Conservation (phyloP, 2,329 filamentous ascomycete genomes). For the Tolypocladium ovalisporum region DNA sequence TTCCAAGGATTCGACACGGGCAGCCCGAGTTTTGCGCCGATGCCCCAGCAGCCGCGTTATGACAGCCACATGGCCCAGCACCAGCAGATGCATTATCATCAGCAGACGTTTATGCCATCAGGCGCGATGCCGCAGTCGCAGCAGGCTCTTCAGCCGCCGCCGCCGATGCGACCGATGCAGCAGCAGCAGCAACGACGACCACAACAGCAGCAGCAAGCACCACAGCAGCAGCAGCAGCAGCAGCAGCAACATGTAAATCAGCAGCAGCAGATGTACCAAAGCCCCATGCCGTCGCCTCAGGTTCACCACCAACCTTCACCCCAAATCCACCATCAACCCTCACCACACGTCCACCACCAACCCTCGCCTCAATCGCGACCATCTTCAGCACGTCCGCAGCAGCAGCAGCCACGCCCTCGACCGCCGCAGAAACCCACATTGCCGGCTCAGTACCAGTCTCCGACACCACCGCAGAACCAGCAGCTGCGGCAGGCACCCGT, state of each 20-base stretch:
- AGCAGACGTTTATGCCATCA: neutral
- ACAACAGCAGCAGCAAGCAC: neutral
- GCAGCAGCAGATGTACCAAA: conserved; percentile 5
- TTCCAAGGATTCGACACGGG: conserved; percentile 1
- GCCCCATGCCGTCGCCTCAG: conserved; percentile 5
- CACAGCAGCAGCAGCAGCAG: neutral
- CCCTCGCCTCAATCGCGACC: conserved; percentile 6
- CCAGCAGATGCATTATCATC: neutral
- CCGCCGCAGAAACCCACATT: conserved; percentile 21
- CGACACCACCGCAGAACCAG: conserved; percentile 7
- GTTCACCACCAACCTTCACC: conserved; percentile 11
- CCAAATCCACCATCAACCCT: neutral
- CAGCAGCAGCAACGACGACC: neutral
- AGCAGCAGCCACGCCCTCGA: conserved; percentile 16
- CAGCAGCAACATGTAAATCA: neutral
- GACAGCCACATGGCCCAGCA: neutral
- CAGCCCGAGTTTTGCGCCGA: conserved; percentile 9
- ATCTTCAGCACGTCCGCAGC: conserved; percentile 10
- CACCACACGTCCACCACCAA: conserved; percentile 4
- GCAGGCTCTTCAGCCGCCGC: neutral
- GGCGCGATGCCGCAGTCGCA: neutral
- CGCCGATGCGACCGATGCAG: neutral
- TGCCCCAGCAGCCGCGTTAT: conserved; percentile 3
- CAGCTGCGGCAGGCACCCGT: conserved; percentile 3
- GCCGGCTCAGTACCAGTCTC: neutral